Conservation (phyloP, 23 red algal genomes). For the Cyanidiococcus yangmingshanensis region DNA sequence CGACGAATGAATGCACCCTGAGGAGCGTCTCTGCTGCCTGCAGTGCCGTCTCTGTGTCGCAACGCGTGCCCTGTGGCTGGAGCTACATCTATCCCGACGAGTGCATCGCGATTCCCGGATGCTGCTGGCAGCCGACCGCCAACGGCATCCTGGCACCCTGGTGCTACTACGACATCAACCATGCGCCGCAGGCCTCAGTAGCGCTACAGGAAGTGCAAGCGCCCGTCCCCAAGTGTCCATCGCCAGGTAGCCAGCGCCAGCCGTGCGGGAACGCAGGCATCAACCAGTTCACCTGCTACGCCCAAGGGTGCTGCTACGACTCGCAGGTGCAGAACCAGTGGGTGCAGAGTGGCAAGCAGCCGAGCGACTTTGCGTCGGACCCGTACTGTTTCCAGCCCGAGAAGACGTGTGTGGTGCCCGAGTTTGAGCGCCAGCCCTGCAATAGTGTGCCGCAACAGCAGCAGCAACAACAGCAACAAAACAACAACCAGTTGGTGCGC, state of each 20-base stretch:
- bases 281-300: background rate
- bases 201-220: background rate
- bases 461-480: no score
- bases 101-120: background rate
- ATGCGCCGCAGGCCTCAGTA: background rate
- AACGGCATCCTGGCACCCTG: background rate
- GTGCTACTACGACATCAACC: background rate
- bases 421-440: conserved; percentile 5
- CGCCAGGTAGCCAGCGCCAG: background rate
- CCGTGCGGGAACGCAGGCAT: background rate
- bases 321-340: background rate
- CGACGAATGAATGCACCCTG: background rate
- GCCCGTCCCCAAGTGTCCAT: background rate
- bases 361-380: background rate
- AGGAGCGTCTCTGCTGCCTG: background rate
- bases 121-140: background rate
- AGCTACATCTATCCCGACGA: conserved; percentile 1
- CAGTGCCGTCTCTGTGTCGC: background rate
- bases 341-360: background rate
- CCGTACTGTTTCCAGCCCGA: background rate
- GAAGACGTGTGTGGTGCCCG: background rate
- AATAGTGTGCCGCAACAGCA: background rate
- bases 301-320: conserved; percentile 8
- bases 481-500: no score
- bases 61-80: background rate